Base-by-base conservation (phyloP, 1,284 basidiomycete genomes). In the Ceraceosorus guamensis region DNA sequence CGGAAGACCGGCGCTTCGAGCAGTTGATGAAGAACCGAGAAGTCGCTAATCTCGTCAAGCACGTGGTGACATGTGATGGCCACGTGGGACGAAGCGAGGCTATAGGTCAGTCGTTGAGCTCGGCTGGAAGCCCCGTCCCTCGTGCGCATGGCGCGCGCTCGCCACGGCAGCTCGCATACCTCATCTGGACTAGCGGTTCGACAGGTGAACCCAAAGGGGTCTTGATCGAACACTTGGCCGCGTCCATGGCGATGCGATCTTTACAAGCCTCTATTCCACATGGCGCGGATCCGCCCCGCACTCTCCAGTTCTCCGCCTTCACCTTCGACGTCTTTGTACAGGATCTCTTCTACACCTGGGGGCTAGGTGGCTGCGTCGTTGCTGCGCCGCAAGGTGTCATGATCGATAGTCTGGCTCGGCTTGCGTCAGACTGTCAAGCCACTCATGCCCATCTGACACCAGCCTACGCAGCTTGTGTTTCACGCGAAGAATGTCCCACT, bases 111-210 rank as follows among this genome's bases (percentile, higher is more conserved):
- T 24, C 24, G 24, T 24, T 24, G 24, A 24, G 24, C 24, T 24
- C 24, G 24, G 24, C 24, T 24, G 24, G 24, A 1, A 24, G 24
- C 24, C 24, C 24, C 24, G 24, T 24, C 24, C 24, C 24, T 24
- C 24, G 24, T 24, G 24, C 24, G 24, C 24, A 24, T 24, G 24
- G 24, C 24, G 24, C 24, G 24, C 24, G 24, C 24, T 24, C 24
- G 24, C 24, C 24, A 24, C 24, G 24, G 24, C 24, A 24, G 24
- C 52, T 71, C 6, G 69, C 69, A 1, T 71, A 71, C 45, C 48
- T 70, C 11, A 71, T 71, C 68, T 24, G 24, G 24, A 71, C 69
- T 10, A 67, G 64, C 46, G 69, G 69, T 5, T 69, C 69, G 24
- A 71, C 69, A 30, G 69, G 69, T 6, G 48, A 57, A 7, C 68